Evolutionary conservation across 2,329 filamentous ascomycete genomes (phyloP).

Genomic region (Penicillium sp.): DNA sequence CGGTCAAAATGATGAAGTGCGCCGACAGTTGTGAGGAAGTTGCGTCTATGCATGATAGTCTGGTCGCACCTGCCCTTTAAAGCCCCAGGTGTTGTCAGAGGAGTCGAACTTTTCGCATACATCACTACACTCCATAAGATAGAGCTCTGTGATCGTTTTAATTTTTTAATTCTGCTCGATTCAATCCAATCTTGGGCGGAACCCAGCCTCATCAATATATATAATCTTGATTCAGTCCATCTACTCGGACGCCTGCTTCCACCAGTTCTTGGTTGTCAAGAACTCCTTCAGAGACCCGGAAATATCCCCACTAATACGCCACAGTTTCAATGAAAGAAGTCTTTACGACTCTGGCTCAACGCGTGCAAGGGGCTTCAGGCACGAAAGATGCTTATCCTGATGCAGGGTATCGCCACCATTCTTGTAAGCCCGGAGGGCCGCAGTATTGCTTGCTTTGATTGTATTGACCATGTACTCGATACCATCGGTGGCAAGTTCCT

Average conservation of each 20-base stretch:
- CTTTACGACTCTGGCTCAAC: neutral
- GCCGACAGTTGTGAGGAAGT: neutral
- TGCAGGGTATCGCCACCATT: slow-evolving; percentile 9
- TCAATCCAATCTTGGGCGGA: too few species aligned
- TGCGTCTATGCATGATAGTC: neutral
- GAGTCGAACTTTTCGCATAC: neutral
- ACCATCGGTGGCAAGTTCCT: slow-evolving; percentile 18
- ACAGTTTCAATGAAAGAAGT: too few species aligned
- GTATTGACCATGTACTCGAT: slow-evolving; percentile 21
- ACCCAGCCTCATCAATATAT: too few species aligned
- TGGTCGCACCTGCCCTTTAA: neutral
- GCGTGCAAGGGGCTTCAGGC: slow-evolving; percentile 1
- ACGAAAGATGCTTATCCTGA: slow-evolving; percentile 13
- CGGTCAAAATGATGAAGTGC: neutral
- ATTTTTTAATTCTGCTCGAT: too few species aligned
- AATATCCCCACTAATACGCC: too few species aligned
- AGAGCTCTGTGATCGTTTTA: too few species aligned
- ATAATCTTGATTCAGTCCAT: too few species aligned
- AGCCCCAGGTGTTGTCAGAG: neutral
- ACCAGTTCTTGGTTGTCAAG: too few species aligned
- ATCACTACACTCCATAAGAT: neutral
- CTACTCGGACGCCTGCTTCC: too few species aligned
- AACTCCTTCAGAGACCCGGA: too few species aligned
- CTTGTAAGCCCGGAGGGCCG: slow-evolving; percentile 14
- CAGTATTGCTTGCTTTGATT: slow-evolving; percentile 17